Evolutionary conservation across 495 filamentous ascomycete genomes (phyloP).

Genomic region (Friedmanniomyces endolithicus): DNA sequence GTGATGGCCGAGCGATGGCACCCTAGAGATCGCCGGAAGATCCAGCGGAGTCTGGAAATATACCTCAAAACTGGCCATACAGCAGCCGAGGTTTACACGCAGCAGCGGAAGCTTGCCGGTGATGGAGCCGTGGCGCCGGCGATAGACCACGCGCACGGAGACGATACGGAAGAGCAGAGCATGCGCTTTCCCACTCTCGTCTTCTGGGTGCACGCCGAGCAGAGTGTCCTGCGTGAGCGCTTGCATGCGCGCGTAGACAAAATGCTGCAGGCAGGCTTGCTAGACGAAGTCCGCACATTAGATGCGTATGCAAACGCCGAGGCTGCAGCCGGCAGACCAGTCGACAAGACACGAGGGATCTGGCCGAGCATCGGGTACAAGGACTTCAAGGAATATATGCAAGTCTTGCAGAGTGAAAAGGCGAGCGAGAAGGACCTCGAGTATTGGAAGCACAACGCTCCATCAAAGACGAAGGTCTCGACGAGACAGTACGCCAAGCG

Average conservation of each 20-base stretch:
- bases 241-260: slow-evolving; percentile 65
- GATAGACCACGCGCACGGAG: too few relatives aligned
- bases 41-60: slow-evolving; percentile 79
- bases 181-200: slow-evolving; percentile 51
- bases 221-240: slow-evolving; percentile 50
- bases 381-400: slow-evolving; percentile 63
- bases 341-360: slow-evolving; percentile 69
- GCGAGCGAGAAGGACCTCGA: slow-evolving; percentile 33
- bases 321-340: slow-evolving; percentile 35
- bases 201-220: slow-evolving; percentile 76
- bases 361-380: slow-evolving; percentile 96
- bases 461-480: slow-evolving; percentile 56
- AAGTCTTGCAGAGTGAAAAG: slow-evolving; percentile 34
- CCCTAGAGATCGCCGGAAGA: slow-evolving; percentile 81
- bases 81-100: slow-evolving; percentile 78
- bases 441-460: slow-evolving; percentile 31
- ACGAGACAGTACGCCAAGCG: slow-evolving; percentile 78
- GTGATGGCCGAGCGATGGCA: slow-evolving; percentile 87
- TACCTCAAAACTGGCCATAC: slow-evolving; percentile 63
- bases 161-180: neutral
- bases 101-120: slow-evolving; percentile 40
- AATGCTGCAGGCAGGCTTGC: slow-evolving; percentile 68
- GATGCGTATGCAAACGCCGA: slow-evolving; percentile 42
- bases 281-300: slow-evolving; percentile 53
- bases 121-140: neutral